Conservation (phyloP, 2,329 filamentous ascomycete species). For the Epichloe sylvatica region DNA sequence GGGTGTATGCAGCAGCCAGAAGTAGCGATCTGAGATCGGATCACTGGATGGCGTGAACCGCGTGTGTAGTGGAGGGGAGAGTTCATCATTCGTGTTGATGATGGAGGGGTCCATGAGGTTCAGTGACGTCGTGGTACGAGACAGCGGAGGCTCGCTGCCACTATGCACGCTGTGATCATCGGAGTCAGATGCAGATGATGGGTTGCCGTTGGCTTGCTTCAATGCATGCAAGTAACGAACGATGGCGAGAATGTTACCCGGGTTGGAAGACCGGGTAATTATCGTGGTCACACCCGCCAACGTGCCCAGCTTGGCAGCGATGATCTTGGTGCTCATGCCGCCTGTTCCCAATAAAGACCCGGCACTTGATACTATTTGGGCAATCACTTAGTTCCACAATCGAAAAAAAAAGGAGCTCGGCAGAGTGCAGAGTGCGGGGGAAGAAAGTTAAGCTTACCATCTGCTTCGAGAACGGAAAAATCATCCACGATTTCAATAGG, state of each 20-base stretch:
- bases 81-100: slow-evolving; percentile 11
- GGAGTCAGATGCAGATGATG: slow-evolving; percentile 4
- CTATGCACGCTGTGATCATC: slow-evolving; percentile 11
- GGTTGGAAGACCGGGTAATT: slow-evolving; percentile 86
- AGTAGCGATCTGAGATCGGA: slow-evolving; percentile 84
- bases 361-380: slow-evolving; percentile 58
- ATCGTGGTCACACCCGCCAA: slow-evolving; percentile 91
- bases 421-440: background rate
- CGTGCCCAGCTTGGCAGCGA: slow-evolving; percentile 80
- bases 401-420: background rate
- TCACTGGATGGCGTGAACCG: slow-evolving; percentile 75
- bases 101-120: slow-evolving; percentile 17
- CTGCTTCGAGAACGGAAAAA: slow-evolving; percentile 66
- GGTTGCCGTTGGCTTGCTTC: slow-evolving; percentile 4
- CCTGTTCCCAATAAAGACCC: slow-evolving; percentile 85
- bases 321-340: slow-evolving; percentile 95
- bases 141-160: slow-evolving; percentile 13
- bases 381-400: slow-evolving; percentile 8
- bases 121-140: slow-evolving; percentile 29
- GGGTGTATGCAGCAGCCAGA: slow-evolving; percentile 92
- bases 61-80: slow-evolving; percentile 56
- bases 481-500: slow-evolving; percentile 89
- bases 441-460: slow-evolving; percentile 37
- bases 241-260: slow-evolving; percentile 80
- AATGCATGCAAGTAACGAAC: slow-evolving; percentile 58